Evolutionary conservation across 2,329 filamentous ascomycete genomes (phyloP).

Genomic region (Colletotrichum sp.): DNA sequence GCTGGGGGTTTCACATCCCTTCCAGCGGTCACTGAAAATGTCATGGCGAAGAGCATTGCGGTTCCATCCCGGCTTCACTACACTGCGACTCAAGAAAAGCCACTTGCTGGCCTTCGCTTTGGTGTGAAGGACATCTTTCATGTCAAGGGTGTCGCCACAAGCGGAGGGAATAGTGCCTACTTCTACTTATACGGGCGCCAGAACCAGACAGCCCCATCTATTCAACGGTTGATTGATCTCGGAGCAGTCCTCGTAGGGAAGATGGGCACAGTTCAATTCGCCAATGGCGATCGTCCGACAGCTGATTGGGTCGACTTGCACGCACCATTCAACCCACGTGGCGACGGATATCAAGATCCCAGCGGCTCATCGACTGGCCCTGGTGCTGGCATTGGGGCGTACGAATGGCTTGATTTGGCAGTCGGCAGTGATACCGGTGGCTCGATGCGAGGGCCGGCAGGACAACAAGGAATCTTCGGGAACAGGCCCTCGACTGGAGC

Average conservation of each 20-base stretch:
- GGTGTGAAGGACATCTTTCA: conserved; percentile 64
- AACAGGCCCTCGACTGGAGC: conserved; percentile 45
- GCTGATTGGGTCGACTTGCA: conserved; percentile 42
- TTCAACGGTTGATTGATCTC: conserved; percentile 60
- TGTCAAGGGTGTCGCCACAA: conserved; percentile 53
- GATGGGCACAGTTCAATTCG: conserved; percentile 47
- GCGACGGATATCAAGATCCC: conserved; percentile 27
- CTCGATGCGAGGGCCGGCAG: conserved; percentile 34
- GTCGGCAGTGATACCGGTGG: conserved; percentile 24
- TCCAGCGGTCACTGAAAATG: background rate
- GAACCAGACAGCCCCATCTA: conserved; percentile 48
- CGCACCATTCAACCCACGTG: conserved; percentile 31
- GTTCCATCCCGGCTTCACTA: conserved; percentile 59
- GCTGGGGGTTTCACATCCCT: background rate
- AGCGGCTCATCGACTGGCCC: conserved; percentile 24
- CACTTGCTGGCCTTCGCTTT: conserved; percentile 54
- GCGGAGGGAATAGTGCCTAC: conserved; percentile 59
- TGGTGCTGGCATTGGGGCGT: conserved; percentile 24
- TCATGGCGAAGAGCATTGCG: conserved; percentile 9
- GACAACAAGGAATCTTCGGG: conserved; percentile 44
- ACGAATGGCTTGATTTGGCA: conserved; percentile 26
- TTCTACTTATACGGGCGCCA: conserved; percentile 53
- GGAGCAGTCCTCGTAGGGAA: conserved; percentile 56
- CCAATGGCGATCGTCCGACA: conserved; percentile 42
- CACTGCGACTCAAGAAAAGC: conserved; percentile 38